Evolutionary conservation across 2,329 filamentous ascomycete genomes (phyloP).

Genomic region (Chalara sp.): DNA sequence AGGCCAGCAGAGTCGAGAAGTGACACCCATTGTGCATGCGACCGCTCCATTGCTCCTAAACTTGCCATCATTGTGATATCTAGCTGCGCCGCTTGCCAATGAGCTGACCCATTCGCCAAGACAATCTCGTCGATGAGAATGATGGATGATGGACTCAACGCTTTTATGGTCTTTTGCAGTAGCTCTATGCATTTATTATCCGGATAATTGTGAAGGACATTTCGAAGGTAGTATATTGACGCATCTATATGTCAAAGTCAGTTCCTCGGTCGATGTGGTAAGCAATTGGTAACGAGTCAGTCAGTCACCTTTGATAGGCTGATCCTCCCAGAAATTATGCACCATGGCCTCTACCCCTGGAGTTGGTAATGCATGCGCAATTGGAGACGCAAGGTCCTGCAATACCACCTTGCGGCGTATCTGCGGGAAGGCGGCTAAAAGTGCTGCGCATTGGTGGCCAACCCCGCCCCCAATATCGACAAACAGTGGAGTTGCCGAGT

Average conservation of each 20-base stretch:
- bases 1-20: slow-evolving; percentile 8
- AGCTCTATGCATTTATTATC: slow-evolving; percentile 28
- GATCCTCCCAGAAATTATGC: slow-evolving; percentile 21
- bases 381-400: slow-evolving; percentile 30
- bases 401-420: slow-evolving; percentile 30
- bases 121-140: slow-evolving; percentile 39
- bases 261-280: not conserved
- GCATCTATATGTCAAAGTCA: not conserved
- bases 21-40: slow-evolving; percentile 27
- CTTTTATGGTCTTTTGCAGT: slow-evolving; percentile 26
- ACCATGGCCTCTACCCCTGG: slow-evolving; percentile 23
- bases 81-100: slow-evolving; percentile 25
- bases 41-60: slow-evolving; percentile 30
- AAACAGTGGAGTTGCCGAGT: not conserved
- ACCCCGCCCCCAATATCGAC: not conserved
- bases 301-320: slow-evolving; percentile 17
- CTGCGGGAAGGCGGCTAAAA: slow-evolving; percentile 26
- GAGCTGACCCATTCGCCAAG: slow-evolving; percentile 28
- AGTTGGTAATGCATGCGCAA: slow-evolving; percentile 16
- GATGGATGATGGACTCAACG: slow-evolving; percentile 29
- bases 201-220: slow-evolving; percentile 33
- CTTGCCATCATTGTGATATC: slow-evolving; percentile 33
- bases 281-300: not conserved
- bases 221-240: slow-evolving; percentile 30
- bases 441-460: slow-evolving; percentile 13